A percentile compares a stretch with the other conserved stretches of the same genome.
phyloP scores from a whole-genome alignment of 2,329 filamentous ascomycete species.

The Gnomoniopsis smithogilvyi region DNA sequence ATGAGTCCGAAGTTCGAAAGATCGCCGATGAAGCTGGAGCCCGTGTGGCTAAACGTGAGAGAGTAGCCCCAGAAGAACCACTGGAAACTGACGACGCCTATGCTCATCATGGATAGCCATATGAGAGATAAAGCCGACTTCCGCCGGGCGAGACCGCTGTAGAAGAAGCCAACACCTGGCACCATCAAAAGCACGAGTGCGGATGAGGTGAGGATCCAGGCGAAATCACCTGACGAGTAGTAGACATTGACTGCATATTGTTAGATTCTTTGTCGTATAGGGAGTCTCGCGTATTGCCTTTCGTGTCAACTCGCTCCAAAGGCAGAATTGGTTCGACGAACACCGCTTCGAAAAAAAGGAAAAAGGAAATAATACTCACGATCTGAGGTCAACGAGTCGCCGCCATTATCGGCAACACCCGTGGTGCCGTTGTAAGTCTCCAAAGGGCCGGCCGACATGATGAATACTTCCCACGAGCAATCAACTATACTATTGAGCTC shows the following conservation, averaged over 20 bases:
- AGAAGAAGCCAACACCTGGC: constrained; percentile 91
- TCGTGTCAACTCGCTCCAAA: neutral
- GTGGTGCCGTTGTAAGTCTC: constrained; percentile 48
- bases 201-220: constrained; percentile 73
- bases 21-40: constrained; percentile 74
- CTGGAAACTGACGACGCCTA: constrained; percentile 78
- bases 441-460: constrained; percentile 32
- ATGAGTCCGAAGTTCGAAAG: constrained; percentile 78
- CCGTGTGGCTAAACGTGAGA: constrained; percentile 76
- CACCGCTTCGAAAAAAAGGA: neutral
- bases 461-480: neutral
- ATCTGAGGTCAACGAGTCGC: constrained; percentile 59
- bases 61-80: constrained; percentile 98
- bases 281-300: constrained; percentile 23
- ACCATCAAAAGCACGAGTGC: constrained; percentile 90
- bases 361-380: constrained; percentile 90
- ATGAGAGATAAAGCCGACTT: constrained; percentile 87
- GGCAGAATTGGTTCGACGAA: neutral
- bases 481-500: neutral
- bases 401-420: constrained; percentile 43
- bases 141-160: constrained; percentile 82
- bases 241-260: constrained; percentile 30
- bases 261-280: constrained; percentile 16
- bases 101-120: constrained; percentile 79
- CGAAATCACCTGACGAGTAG: constrained; percentile 66